These are phyloP conservation scores for Ilex asprella DNA, from an alignment of 257 asterid genomes.

Conservation along the genomic window DNA sequence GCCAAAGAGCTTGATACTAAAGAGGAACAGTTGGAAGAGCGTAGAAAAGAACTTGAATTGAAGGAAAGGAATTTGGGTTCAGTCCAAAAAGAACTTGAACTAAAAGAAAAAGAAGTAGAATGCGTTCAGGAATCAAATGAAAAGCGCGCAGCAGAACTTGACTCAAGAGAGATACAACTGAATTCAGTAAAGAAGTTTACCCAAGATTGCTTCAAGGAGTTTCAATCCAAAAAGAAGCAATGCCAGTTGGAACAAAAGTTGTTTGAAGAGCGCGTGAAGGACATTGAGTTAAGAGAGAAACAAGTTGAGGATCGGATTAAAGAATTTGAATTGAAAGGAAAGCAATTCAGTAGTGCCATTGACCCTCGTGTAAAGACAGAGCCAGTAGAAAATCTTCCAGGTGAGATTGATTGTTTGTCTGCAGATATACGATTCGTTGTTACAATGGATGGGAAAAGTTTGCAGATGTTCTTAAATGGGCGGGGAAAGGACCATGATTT, in stretches of 20 bases:
- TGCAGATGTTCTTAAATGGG: conserved; percentile 41
- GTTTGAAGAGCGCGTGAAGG: conserved; percentile 22
- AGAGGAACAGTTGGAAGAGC: conserved; percentile 10
- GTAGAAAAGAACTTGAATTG: conserved; percentile 15
- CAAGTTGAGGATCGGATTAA: conserved; percentile 18
- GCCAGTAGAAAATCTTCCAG: conserved; percentile 23
- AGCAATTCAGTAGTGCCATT: conserved; percentile 8
- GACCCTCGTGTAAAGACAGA: conserved; percentile 11
- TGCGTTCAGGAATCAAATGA: conserved; percentile 11
- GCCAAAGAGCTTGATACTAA: conserved; percentile 24
- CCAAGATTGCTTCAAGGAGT: conserved; percentile 20
- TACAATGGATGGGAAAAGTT: conserved; percentile 39
- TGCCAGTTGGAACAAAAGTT: conserved; percentile 20
- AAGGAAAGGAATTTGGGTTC: conserved; percentile 13
- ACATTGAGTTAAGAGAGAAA: conserved; percentile 23
- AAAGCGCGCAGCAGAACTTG: conserved; percentile 18
- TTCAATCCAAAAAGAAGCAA: conserved; percentile 24
- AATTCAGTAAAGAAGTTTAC: conserved; percentile 21
- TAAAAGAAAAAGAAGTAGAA: conserved; percentile 26
- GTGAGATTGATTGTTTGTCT: background rate
- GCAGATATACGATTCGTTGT: conserved; percentile 14
- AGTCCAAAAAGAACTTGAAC: conserved; percentile 19
- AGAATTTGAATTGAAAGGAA: conserved; percentile 22
- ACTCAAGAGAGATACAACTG: conserved; percentile 29
- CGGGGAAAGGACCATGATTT: conserved; percentile 29